Evolutionary conservation across 352 stramenopile species (phyloP).

Genomic region (Phytophthora sp.): DNA sequence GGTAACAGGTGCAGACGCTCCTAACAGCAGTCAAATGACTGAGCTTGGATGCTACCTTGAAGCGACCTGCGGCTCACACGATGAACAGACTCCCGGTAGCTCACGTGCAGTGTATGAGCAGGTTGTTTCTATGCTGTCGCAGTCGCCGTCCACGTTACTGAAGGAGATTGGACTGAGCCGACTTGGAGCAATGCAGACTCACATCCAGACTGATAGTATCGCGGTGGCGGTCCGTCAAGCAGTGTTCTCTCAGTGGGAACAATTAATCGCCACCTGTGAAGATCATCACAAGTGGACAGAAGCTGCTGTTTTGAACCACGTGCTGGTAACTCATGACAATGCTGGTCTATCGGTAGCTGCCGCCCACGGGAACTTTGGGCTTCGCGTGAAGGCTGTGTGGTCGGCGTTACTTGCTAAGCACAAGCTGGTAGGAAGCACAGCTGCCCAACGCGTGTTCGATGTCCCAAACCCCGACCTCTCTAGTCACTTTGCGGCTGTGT

Average conservation of each 20-base stretch:
- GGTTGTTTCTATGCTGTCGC: conserved; percentile 33
- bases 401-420: conserved; percentile 30
- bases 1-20: conserved; percentile 11
- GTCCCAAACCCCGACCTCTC: conserved; percentile 35
- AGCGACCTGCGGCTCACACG: not conserved
- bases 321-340: conserved; percentile 24
- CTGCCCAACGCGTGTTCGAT: conserved; percentile 29
- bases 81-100: not conserved
- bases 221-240: conserved; percentile 12
- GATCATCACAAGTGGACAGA: conserved; percentile 38
- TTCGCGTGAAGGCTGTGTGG: conserved; percentile 62
- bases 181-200: conserved; percentile 25
- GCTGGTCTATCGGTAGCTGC: not conserved
- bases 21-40: conserved; percentile 12
- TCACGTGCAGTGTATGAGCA: conserved; percentile 24
- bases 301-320: conserved; percentile 52
- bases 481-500: conserved; percentile 39
- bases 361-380: conserved; percentile 47
- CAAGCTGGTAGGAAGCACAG: conserved; percentile 6
- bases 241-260: conserved; percentile 37
- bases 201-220: conserved; percentile 2
- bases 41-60: conserved; percentile 27
- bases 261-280: conserved; percentile 34
- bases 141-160: conserved; percentile 44
- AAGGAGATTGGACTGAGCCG: conserved; percentile 38